phyloP scores from a whole-genome alignment of 257 asterid genomes.

The Solanum pimpinellifolium region DNA sequence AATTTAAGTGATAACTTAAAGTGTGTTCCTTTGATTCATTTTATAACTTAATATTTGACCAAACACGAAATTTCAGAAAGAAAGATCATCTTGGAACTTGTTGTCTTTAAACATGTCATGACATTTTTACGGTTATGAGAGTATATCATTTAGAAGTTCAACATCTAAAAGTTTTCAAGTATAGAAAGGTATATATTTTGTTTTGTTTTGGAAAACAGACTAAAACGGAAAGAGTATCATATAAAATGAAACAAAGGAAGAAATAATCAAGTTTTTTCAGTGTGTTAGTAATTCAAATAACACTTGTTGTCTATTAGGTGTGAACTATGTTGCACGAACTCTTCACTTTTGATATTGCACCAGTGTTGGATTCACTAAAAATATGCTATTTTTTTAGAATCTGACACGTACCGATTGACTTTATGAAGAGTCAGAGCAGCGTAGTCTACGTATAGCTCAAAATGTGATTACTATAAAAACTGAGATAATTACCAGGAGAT shows the following conservation, averaged over 20 bases:
- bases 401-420: too few species aligned
- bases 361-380: too few species aligned
- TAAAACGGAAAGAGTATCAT: not conserved
- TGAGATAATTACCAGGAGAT: slow-evolving; percentile 40
- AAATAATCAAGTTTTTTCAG: not conserved
- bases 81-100: not conserved
- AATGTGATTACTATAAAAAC: not conserved
- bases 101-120: not conserved
- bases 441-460: not conserved
- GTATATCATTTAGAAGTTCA: not conserved
- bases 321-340: too few species aligned
- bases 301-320: not conserved
- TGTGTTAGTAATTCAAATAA: not conserved
- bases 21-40: not conserved
- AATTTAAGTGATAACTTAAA: not conserved
- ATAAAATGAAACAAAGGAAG: not conserved
- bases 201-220: not conserved
- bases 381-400: too few species aligned
- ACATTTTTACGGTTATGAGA: not conserved
- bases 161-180: not conserved
- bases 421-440: not conserved
- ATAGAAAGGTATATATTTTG: not conserved
- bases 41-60: not conserved
- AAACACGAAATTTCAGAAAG: not conserved
- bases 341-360: too few species aligned